These are phyloP conservation scores for Sporothrix euskadiensis DNA, from an alignment of 2,329 filamentous ascomycete species.

Conservation along the genomic window DNA sequence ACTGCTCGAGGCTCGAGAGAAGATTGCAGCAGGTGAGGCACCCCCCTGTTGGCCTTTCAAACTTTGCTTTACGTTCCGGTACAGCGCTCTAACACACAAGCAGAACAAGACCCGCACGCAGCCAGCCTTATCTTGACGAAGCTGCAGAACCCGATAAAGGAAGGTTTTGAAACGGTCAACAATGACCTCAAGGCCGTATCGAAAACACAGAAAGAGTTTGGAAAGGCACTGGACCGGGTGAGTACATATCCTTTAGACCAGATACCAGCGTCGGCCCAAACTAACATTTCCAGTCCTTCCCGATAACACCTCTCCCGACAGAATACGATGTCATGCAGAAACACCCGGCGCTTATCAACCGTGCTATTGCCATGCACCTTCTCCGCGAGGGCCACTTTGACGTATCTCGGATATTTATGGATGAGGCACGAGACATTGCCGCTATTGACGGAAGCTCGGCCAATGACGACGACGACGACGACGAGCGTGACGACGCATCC, in stretches of 20 bases:
- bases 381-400: conserved; percentile 90
- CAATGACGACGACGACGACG: background rate
- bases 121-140: conserved; percentile 76
- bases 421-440: conserved; percentile 56
- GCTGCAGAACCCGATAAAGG: conserved; percentile 81
- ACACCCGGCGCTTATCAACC: conserved; percentile 77
- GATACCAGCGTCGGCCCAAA: background rate
- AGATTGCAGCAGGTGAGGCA: conserved; percentile 66
- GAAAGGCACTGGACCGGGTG: conserved; percentile 81
- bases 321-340: conserved; percentile 78
- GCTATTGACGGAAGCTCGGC: conserved; percentile 30
- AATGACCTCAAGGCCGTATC: conserved; percentile 81
- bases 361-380: conserved; percentile 94
- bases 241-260: conserved; percentile 23
- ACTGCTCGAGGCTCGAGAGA: conserved; percentile 70
- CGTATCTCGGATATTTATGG: conserved; percentile 81
- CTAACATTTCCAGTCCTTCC: conserved; percentile 41
- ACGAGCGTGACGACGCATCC: conserved; percentile 25
- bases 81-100: conserved; percentile 31
- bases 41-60: background rate
- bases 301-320: conserved; percentile 65
- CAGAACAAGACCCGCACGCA: conserved; percentile 62
- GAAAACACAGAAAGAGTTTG: conserved; percentile 77
- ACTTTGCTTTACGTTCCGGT: background rate
- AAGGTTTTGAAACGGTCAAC: conserved; percentile 76